Base-by-base conservation (phyloP, 2,329 filamentous ascomycete genomes). In the Akanthomyces lecanii region DNA sequence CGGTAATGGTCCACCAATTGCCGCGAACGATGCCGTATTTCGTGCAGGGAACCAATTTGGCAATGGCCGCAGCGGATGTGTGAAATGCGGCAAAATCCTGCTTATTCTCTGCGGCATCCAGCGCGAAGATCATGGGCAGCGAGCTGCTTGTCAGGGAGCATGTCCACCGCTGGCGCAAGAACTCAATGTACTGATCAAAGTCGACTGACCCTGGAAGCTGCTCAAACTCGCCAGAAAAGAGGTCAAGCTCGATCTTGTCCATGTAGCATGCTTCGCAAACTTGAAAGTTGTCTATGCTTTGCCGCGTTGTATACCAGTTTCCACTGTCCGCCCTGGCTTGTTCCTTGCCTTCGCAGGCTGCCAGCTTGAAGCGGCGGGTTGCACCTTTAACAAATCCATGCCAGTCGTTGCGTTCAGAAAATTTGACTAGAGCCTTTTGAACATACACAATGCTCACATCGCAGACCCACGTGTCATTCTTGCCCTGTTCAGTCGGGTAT, bases 221-320 rank as follows among this genome's bases (percentile, higher is more conserved):
- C 21, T 69, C 69, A 52, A 75, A 77, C 10, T 73, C 67, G 5
- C 55, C 42, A 0, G 63, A 70, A 7, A 77, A 72, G 0, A 55
- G 55, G 0, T 74, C 76, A 3, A 69, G 50, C 0, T 67, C 71
- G 6, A 76, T n/a, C 14, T 68, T 71, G 21, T 77, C 74, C 12
- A 76, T 62, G 62, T 72, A 76, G 25, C 75, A 77, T 1, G 71
- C 63, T 51, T 76, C 72, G 57, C 76, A 77, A 0, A 74, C 65
- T 4, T 65, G 64, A 50, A 77, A 50, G 1, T 67, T 65, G 1
- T 71, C 64, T 3, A 75, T 69, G 11, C 55, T 64, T 1, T 66
- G 67, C 0, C 69, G 67, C 0, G 70, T 66, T 0, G 67, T 44
- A 33, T 70, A 70, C 74, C 74, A 77, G 5, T 63, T 68, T 0